A percentile compares a stretch with the other conserved stretches of the same genome.
These are phyloP conservation scores for Stemphylium vesicarium DNA, from an alignment of 2,329 filamentous ascomycete species.

Conservation along the genomic window DNA sequence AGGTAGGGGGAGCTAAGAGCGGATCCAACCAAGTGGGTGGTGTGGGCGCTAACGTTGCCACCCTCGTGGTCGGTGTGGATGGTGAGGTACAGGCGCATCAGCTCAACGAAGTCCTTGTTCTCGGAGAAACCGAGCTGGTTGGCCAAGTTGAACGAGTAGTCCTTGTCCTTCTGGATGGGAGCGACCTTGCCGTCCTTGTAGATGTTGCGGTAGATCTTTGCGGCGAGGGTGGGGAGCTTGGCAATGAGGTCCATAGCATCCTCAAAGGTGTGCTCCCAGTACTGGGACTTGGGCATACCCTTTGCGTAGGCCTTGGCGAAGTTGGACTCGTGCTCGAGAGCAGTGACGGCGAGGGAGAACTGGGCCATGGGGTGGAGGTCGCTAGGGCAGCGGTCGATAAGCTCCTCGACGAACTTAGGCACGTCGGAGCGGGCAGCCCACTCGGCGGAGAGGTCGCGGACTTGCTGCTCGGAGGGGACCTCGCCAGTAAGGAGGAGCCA, in stretches of 20 bases:
- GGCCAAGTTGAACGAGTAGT: constrained; percentile 99
- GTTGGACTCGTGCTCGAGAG: constrained; percentile 96
- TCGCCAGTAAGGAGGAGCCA: constrained; percentile 99
- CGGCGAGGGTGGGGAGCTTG: constrained; percentile 97
- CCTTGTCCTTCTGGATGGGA: constrained; percentile 96
- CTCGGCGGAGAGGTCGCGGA: constrained; percentile 96
- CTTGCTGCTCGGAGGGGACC: constrained; percentile 97
- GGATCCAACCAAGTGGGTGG: constrained; percentile 95
- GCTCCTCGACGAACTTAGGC: constrained; percentile 98
- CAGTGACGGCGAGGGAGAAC: constrained; percentile 96
- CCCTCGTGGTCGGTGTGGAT: constrained; percentile 99
- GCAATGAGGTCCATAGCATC: constrained; percentile 99
- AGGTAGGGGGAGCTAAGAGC: constrained; percentile 98
- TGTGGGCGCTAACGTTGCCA: constrained; percentile 98
- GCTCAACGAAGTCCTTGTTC: constrained; percentile 96
- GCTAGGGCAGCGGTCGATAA: constrained; percentile 99
- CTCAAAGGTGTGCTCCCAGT: constrained; percentile 99
- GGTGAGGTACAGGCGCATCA: constrained; percentile 98
- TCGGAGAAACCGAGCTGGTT: constrained; percentile 97
- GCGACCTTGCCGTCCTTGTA: constrained; percentile 99
- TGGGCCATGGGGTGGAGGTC: constrained; percentile 99
- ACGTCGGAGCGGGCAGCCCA: constrained; percentile 97
- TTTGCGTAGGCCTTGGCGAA: constrained; percentile 99
- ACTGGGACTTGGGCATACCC: constrained; percentile 99
- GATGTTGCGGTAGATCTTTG: constrained; percentile 99